Base-by-base conservation (phyloP, 192 early-diverging fungal genomes). In the Backusella luteola region DNA sequence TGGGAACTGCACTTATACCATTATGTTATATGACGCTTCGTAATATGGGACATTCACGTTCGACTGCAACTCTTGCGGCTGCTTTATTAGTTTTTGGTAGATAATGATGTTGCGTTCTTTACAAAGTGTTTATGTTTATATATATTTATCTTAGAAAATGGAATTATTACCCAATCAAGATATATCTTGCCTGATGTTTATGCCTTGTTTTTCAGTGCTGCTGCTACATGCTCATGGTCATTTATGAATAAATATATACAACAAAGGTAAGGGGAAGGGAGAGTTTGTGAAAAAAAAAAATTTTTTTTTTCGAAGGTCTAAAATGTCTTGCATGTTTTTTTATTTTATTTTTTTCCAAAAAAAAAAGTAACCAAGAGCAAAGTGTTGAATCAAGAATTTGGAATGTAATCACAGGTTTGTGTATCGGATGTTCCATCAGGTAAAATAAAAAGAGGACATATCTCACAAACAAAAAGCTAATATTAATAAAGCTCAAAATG, bases 1-100 rank as follows among this genome's bases (percentile, higher is more conserved):
- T 94, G 67, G 97, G 97, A 3, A 88, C 93, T 12, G 78, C 92
- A 6, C 88, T 95, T 52, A 85, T 94, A 6, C 95, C 96, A 12
- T 88, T 97, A 26, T 86, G 89, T 4, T 97, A 93, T 76, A 80
- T 95, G 66, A 96, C 93, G 6, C 77, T 98, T 52, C 90, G 89
- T 41, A 92, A 63, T 63, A 63, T 63, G 56, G 56, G 56, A 4
- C 56, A 63, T 63, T 63, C 56, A 12, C 56, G 56, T 63, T 63
- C 56, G 32, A 63, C 56, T 14, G 56, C 56, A 26, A 63, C 21
- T 63, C 26, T 63, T 23, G 56, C 56, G 14, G 21, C 56, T 63
- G 56, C 56, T 29, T 29, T 63, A 29, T 29, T 63, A 26, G 56
- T 63, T 14, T 63, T 63, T 14, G 56, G 56, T 63, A 63, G 32